Evolutionary conservation across 768 basidiomycete genomes (phyloP).

Genomic region (Podaxis mareebaensis): DNA sequence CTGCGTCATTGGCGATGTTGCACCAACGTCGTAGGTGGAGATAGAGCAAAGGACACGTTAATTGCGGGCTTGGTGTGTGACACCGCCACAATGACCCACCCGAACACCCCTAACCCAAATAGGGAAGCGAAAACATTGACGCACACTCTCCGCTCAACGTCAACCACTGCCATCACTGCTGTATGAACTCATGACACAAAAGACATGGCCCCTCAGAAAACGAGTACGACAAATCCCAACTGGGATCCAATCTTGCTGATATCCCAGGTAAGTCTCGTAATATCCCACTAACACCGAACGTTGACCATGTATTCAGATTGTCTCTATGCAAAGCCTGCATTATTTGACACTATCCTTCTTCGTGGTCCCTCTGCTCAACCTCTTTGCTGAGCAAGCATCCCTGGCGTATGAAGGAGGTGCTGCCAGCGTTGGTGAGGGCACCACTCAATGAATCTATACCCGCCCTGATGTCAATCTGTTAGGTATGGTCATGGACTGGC

Average conservation of each 20-base stretch:
- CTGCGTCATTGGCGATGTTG: conserved; percentile 4
- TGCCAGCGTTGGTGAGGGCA: conserved; percentile 67
- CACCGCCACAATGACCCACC: neutral
- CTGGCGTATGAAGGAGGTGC: conserved; percentile 77
- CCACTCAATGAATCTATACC: neutral
- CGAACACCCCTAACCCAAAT: conserved; percentile 22
- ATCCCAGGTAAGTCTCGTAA: conserved; percentile 64
- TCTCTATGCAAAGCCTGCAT: conserved; percentile 90
- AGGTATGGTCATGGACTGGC: conserved; percentile 98
- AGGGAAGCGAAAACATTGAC: neutral
- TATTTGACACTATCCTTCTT: conserved; percentile 87
- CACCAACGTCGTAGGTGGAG: conserved; percentile 5
- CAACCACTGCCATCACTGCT: conserved; percentile 11
- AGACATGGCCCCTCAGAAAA: conserved; percentile 39
- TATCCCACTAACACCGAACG: neutral
- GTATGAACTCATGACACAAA: conserved; percentile 12
- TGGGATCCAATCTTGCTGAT: conserved; percentile 92
- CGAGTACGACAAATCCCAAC: conserved; percentile 40
- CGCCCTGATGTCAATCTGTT: neutral
- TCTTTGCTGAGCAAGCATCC: conserved; percentile 74
- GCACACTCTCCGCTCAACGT: neutral
- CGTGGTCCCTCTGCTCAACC: conserved; percentile 72
- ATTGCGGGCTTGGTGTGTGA: neutral
- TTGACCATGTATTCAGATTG: conserved; percentile 61
- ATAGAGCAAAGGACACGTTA: conserved; percentile 3